phyloP scores from a whole-genome alignment of 306 rosid genomes.

The Casuarina equisetifolia region DNA sequence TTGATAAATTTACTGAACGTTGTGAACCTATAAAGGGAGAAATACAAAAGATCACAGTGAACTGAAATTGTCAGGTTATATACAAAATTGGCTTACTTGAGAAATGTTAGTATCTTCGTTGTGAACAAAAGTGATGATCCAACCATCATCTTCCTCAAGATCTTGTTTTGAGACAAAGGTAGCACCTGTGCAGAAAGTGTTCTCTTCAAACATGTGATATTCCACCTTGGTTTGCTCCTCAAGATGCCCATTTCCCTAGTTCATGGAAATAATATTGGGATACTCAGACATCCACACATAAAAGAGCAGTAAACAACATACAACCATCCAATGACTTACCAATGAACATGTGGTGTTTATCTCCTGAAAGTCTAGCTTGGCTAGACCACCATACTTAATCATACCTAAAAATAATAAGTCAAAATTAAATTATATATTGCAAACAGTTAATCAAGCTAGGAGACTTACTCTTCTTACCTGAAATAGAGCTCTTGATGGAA shows the following conservation, averaged over 20 bases:
- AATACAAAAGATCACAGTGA: too few species aligned
- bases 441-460: background rate
- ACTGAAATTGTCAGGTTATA: too few species aligned
- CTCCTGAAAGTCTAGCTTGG: conserved; percentile 43
- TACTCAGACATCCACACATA: background rate
- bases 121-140: conserved; percentile 57
- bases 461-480: conserved; percentile 40
- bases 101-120: conserved; percentile 44
- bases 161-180: conserved; percentile 40
- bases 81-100: conserved; percentile 18
- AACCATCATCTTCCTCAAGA: conserved; percentile 55
- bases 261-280: background rate
- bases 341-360: conserved; percentile 7
- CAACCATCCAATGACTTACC: background rate
- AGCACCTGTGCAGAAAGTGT: conserved; percentile 44
- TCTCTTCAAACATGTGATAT: conserved; percentile 44
- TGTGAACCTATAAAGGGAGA: too few species aligned
- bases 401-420: conserved; percentile 17
- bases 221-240: conserved; percentile 37
- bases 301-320: background rate
- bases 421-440: background rate
- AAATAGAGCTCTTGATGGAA: conserved; percentile 21
- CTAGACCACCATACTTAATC: conserved; percentile 44
- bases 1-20: too few species aligned
- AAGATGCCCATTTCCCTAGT: conserved; percentile 4